Percentiles rank a stretch among this genome's conserved stretches.
Evolutionary conservation across 768 basidiomycete genomes (phyloP).

Genomic region (Naganishia vishniacii): DNA sequence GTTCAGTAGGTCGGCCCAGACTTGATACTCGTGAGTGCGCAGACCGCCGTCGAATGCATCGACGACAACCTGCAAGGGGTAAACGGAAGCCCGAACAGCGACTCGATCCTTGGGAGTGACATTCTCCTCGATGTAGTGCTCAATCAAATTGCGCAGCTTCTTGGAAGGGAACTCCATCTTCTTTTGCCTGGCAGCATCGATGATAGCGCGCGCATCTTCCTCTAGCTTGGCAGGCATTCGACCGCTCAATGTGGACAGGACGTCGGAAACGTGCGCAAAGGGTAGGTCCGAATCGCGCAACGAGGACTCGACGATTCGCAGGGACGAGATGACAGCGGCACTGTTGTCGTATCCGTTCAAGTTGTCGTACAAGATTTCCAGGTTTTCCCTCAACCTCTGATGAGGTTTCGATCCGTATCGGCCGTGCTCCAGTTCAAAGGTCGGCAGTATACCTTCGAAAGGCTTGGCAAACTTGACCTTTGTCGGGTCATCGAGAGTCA

Average conservation of each 20-base stretch:
- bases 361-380: slow-evolving; percentile 77
- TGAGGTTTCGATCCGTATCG: slow-evolving; percentile 84
- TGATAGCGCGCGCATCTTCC: slow-evolving; percentile 68
- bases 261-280: slow-evolving; percentile 74
- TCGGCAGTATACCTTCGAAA: slow-evolving; percentile 86
- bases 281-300: slow-evolving; percentile 81
- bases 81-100: slow-evolving; percentile 69
- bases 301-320: slow-evolving; percentile 78
- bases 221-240: slow-evolving; percentile 90
- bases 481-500: slow-evolving; percentile 89
- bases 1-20: slow-evolving; percentile 68
- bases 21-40: slow-evolving; percentile 76
- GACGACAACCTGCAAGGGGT: slow-evolving; percentile 65
- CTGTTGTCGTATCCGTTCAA: slow-evolving; percentile 96
- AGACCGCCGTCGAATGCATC: slow-evolving; percentile 75
- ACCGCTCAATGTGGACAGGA: slow-evolving; percentile 81
- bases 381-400: slow-evolving; percentile 70
- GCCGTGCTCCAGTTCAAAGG: slow-evolving; percentile 71
- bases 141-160: slow-evolving; percentile 77
- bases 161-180: slow-evolving; percentile 79
- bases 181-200: slow-evolving; percentile 71
- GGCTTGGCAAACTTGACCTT: slow-evolving; percentile 98
- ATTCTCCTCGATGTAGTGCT: slow-evolving; percentile 74
- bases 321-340: slow-evolving; percentile 73
- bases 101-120: slow-evolving; percentile 72